Conservation (phyloP, 2,329 filamentous ascomycete species). For the Pyricularia grisea region DNA sequence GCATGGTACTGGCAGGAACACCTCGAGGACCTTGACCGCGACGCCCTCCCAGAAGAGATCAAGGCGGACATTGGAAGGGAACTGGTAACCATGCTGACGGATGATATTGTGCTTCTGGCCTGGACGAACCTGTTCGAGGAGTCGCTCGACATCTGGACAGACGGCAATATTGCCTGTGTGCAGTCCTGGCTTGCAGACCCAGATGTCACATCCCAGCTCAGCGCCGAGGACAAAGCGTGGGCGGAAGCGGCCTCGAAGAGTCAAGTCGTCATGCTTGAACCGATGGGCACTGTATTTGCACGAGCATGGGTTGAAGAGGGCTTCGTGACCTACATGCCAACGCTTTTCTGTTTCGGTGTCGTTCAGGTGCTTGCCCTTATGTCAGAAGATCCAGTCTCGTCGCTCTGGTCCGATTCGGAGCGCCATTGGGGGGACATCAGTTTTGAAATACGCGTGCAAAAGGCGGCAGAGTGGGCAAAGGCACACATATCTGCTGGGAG, state of each 20-base stretch:
- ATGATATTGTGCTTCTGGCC: constrained; percentile 2
- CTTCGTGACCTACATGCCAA: constrained; percentile 5
- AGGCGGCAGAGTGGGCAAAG: not conserved
- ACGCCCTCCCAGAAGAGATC: not conserved
- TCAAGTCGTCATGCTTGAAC: not conserved
- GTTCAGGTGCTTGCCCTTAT: constrained; percentile 4
- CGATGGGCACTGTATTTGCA: constrained; percentile 1
- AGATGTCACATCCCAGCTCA: not conserved
- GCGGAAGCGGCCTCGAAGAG: not conserved
- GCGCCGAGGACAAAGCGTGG: not conserved
- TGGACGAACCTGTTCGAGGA: constrained; percentile 6
- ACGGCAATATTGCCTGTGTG: constrained; percentile 3
- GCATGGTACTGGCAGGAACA: constrained; percentile 6
- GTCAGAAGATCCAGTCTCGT: not conserved
- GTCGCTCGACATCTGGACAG: constrained; percentile 5
- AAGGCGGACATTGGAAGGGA: not conserved
- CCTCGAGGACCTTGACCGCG: not conserved
- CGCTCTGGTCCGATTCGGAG: constrained; percentile 1
- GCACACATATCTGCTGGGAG: not conserved
- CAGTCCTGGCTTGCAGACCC: constrained; percentile 1
- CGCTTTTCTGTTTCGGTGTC: constrained; percentile 5
- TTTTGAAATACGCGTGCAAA: not conserved
- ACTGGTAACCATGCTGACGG: not conserved
- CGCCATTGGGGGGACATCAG: not conserved
- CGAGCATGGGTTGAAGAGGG: constrained; percentile 2